Percentiles rank a stretch among this genome's conserved stretches.
phyloP scores from a whole-genome alignment of 768 basidiomycete genomes.

The Terana coerulea region DNA sequence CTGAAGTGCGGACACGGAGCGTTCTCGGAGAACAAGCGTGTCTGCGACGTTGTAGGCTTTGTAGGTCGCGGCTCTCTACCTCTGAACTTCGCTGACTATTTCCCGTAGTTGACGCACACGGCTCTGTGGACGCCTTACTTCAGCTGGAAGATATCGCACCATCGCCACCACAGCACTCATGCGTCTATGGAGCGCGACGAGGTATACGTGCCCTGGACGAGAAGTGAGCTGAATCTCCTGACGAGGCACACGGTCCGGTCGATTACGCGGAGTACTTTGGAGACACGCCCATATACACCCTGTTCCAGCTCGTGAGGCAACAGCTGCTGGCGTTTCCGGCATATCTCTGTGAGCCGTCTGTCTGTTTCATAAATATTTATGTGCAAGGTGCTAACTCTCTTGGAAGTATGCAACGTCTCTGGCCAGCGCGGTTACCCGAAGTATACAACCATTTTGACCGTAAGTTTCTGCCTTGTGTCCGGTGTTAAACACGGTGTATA shows the following conservation, averaged over 20 bases:
- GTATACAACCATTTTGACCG: conserved; percentile 19
- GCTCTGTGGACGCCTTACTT: conserved; percentile 28
- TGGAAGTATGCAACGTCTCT: conserved; percentile 11
- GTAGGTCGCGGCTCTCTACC: not conserved
- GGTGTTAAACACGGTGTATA: too few species aligned
- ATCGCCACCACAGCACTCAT: conserved; percentile 8
- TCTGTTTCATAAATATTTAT: too few species aligned
- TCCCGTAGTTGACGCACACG: conserved; percentile 4
- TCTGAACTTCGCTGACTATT: not conserved
- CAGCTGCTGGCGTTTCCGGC: conserved; percentile 19
- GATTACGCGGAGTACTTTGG: conserved; percentile 15
- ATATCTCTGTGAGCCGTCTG: conserved; percentile 16
- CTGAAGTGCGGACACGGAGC: conserved; percentile 21
- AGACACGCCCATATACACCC: conserved; percentile 17
- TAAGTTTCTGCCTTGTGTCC: conserved; percentile 2
- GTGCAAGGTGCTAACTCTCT: too few species aligned
- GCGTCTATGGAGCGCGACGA: conserved; percentile 14
- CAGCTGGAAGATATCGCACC: conserved; percentile 19
- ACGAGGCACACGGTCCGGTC: not conserved
- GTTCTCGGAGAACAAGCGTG: conserved; percentile 12
- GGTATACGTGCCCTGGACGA: conserved; percentile 14
- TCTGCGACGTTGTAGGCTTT: conserved; percentile 20
- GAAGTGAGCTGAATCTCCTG: conserved; percentile 9
- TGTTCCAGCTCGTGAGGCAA: conserved; percentile 5
- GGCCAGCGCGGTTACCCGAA: conserved; percentile 10